These are phyloP conservation scores for Physcomitrellopsis africana DNA, from an alignment of 225 moss, liverwort and hornwort species.

Conservation along the genomic window DNA sequence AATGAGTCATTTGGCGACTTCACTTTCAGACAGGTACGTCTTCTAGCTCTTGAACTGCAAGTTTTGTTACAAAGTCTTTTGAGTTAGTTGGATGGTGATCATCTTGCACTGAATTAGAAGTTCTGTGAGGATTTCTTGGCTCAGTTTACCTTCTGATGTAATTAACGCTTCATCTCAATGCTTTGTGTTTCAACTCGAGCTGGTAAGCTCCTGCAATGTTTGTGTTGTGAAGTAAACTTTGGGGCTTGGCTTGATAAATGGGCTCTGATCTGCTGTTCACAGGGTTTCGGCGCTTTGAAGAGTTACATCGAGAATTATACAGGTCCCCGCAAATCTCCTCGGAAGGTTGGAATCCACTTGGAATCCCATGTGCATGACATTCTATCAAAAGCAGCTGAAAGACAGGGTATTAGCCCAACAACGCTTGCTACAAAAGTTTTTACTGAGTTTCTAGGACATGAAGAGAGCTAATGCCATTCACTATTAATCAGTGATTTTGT, in stretches of 20 bases:
- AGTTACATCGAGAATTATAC: constrained; percentile 41
- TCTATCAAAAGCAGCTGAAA: constrained; percentile 34
- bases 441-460: constrained; percentile 26
- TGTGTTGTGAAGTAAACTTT: not conserved
- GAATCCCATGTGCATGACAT: constrained; percentile 27
- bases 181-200: too few species aligned
- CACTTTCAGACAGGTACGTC: constrained; percentile 54
- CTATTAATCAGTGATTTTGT: too few species aligned
- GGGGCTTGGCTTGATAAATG: not conserved
- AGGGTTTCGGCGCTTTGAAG: constrained; percentile 48
- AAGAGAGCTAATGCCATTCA: not conserved
- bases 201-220: too few species aligned
- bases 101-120: too few species aligned
- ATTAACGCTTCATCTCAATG: too few species aligned
- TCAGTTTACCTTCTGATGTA: too few species aligned
- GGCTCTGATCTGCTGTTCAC: not conserved
- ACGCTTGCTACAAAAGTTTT: constrained; percentile 40
- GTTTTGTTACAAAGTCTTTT: too few species aligned
- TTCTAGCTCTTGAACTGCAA: too few species aligned
- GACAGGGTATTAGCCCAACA: constrained; percentile 34
- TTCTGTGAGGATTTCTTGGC: too few species aligned
- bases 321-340: constrained; percentile 32
- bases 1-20: constrained; percentile 87
- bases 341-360: constrained; percentile 35
- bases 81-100: too few species aligned